phyloP scores from a whole-genome alignment of 139 green algal species.

The Closterium sp. region DNA sequence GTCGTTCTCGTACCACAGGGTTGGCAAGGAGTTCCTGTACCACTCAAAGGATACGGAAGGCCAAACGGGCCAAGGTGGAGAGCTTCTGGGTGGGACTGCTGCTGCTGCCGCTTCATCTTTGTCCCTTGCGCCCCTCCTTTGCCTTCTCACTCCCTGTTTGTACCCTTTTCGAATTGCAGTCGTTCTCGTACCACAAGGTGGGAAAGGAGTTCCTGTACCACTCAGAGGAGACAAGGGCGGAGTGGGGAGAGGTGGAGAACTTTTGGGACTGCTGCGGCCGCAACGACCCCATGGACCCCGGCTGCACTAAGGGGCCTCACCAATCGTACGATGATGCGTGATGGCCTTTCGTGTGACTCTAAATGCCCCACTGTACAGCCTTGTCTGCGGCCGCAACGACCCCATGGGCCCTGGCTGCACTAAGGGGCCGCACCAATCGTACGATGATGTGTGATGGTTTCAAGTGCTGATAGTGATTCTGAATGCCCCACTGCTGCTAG shows the following conservation, averaged over 20 bases:
- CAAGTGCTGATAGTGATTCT: no score
- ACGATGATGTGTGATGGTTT: no score
- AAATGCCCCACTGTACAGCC: no score
- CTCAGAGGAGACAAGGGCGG: conserved; percentile 15
- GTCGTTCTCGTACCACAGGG: conserved; percentile 25
- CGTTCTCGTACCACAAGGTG: conserved; percentile 24
- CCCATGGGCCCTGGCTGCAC: no score
- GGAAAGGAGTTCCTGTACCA: conserved; percentile 33
- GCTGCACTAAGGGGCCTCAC: conserved; percentile 12
- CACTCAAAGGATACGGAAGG: conserved; percentile 15
- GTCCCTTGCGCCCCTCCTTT: neutral
- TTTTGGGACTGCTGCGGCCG: conserved; percentile 31
- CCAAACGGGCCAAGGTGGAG: conserved; percentile 10
- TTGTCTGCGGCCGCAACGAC: no score
- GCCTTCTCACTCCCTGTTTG: neutral
- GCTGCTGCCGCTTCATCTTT: neutral
- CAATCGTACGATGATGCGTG: conserved; percentile 23
- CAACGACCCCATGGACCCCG: conserved; percentile 6
- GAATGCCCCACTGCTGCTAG: no score
- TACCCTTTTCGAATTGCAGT: neutral
- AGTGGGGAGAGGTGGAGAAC: conserved; percentile 27
- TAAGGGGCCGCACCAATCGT: no score
- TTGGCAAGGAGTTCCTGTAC: conserved; percentile 32
- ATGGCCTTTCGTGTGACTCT: no score
- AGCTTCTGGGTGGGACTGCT: conserved; percentile 33